Conservation (phyloP, 768 basidiomycete species). For the Suillus fuscotomentosus region DNA sequence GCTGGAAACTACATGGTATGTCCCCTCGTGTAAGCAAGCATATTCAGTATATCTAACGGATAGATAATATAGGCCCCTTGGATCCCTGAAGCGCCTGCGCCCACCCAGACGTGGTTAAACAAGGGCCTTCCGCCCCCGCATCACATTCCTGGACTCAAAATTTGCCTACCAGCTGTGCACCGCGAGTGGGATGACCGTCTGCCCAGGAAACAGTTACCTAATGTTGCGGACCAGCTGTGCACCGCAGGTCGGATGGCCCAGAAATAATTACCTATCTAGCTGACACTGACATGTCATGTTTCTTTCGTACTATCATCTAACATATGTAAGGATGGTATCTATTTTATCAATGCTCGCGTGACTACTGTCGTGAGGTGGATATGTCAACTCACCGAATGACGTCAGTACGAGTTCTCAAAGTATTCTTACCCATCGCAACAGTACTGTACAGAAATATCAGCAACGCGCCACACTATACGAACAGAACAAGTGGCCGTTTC, state of each 20-base stretch:
- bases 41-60: not conserved
- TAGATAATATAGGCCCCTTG: constrained; percentile 40
- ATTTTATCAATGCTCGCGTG: no score
- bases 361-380: no score
- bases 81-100: constrained; percentile 30
- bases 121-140: constrained; percentile 34
- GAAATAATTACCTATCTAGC: no score
- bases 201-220: constrained; percentile 11
- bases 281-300: no score
- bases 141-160: constrained; percentile 39
- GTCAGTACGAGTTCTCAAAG: no score
- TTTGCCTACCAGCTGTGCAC: constrained; percentile 33
- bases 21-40: constrained; percentile 3
- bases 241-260: no score
- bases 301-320: not conserved
- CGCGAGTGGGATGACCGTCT: constrained; percentile 38
- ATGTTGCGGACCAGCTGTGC: no score
- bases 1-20: constrained; percentile 45
- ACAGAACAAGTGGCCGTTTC: no score
- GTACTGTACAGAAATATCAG: no score
- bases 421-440: no score
- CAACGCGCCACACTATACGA: no score
- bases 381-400: no score
- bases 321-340: not conserved
- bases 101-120: constrained; percentile 37